A percentile compares a stretch with the other conserved stretches of the same genome.
Evolutionary conservation across 805 yeast species (phyloP).

Genomic region (Tetrapisispora fleetii): DNA sequence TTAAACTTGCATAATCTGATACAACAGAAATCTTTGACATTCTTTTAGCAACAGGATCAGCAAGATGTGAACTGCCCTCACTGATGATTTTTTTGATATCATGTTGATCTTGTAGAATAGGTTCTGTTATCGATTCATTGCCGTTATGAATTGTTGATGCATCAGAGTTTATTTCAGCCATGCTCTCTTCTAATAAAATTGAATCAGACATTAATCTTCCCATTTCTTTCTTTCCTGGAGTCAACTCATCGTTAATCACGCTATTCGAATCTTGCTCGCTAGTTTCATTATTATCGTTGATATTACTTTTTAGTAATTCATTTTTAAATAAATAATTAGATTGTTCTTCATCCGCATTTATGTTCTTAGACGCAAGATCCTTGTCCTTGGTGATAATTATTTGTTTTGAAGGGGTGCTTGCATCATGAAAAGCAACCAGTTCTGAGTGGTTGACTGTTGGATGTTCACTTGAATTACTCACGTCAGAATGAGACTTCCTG

Average conservation of each 20-base stretch:
- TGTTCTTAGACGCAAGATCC: background rate
- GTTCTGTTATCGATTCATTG: slow-evolving; percentile 1
- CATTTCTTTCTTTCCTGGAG: slow-evolving; percentile 1
- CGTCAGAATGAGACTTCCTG: background rate
- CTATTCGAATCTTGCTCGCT: background rate
- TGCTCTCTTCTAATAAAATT: slow-evolving; percentile 1
- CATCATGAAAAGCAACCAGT: background rate
- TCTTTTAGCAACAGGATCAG: background rate
- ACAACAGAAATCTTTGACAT: background rate
- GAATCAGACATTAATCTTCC: slow-evolving; percentile 1
- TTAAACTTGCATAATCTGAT: background rate
- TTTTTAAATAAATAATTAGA: background rate
- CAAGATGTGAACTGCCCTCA: background rate
- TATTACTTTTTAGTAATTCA: slow-evolving; percentile 1
- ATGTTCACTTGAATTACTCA: background rate
- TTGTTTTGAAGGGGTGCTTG: background rate
- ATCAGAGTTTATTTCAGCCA: background rate
- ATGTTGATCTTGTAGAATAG: background rate
- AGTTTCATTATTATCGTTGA: background rate
- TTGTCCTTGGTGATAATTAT: background rate
- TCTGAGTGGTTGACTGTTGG: background rate
- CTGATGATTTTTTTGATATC: background rate
- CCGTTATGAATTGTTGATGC: slow-evolving; percentile 3
- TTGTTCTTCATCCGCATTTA: background rate
- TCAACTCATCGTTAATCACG: background rate